Percentiles rank a stretch among this genome's conserved stretches.
phyloP scores from a whole-genome alignment of 352 stramenopile genomes.

The Paralagenidium karlingii region DNA sequence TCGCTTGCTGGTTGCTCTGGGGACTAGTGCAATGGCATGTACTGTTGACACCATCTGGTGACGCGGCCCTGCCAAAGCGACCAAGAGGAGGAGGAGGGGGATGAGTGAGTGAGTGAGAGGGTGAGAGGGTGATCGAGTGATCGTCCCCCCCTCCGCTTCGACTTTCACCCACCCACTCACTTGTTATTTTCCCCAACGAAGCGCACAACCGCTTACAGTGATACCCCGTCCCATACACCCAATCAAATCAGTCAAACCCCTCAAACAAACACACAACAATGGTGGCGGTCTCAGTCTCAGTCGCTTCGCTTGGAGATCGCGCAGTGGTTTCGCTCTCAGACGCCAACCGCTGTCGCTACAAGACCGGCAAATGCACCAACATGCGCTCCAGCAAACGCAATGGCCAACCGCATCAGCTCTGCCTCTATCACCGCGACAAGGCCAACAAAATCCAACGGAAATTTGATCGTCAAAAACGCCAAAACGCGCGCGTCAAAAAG shows the following conservation, averaged over 20 bases:
- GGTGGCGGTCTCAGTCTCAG: neutral
- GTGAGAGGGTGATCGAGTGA: no score
- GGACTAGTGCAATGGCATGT: no score
- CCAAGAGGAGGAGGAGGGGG: no score
- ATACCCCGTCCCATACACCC: no score
- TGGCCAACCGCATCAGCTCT: slow-evolving; percentile 77
- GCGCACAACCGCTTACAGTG: no score
- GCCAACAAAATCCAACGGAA: slow-evolving; percentile 85
- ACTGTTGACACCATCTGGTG: no score
- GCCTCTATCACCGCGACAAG: slow-evolving; percentile 80
- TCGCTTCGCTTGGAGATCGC: neutral
- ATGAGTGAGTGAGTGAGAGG: no score
- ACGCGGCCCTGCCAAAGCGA: no score
- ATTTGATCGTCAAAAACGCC: slow-evolving; percentile 81
- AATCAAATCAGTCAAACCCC: neutral
- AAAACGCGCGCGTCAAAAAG: slow-evolving; percentile 50
- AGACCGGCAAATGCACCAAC: slow-evolving; percentile 82
- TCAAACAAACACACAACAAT: slow-evolving; percentile 1
- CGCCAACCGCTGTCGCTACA: slow-evolving; percentile 47
- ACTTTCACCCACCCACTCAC: no score
- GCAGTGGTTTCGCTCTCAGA: neutral
- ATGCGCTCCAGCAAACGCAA: slow-evolving; percentile 73
- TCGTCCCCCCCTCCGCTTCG: no score
- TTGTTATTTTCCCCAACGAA: no score
- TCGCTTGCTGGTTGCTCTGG: no score